These are phyloP conservation scores for Pleurotus giganteus DNA, from an alignment of 768 basidiomycete species.

Conservation along the genomic window DNA sequence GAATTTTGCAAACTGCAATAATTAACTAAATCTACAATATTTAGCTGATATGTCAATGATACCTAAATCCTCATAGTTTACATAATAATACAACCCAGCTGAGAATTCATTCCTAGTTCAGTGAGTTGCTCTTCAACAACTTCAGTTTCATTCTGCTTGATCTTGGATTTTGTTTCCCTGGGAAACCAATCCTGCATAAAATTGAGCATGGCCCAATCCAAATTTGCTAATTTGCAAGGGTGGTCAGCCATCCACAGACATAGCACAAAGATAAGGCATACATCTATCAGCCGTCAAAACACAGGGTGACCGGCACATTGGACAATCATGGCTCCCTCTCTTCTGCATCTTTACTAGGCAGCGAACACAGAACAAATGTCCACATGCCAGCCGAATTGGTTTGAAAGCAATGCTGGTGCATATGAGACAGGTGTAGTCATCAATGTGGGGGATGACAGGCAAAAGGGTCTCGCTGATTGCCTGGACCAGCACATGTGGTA, in stretches of 20 bases:
- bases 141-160: conserved; percentile 73
- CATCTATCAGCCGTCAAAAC: conserved; percentile 76
- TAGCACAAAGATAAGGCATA: conserved; percentile 35
- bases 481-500: conserved; percentile 71
- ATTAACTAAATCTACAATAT: too few species aligned
- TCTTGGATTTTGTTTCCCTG: conserved; percentile 71
- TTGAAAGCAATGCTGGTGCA: conserved; percentile 92
- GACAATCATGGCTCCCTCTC: conserved; percentile 70
- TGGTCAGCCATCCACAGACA: neutral
- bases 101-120: conserved; percentile 59
- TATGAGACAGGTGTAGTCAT: conserved; percentile 86
- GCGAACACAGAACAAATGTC: conserved; percentile 77
- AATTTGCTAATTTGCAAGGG: conserved; percentile 49
- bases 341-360: conserved; percentile 93
- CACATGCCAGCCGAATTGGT: conserved; percentile 79
- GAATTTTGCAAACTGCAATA: too few species aligned
- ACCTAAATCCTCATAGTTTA: too few species aligned
- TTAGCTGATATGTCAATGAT: too few species aligned
- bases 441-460: conserved; percentile 74
- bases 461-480: conserved; percentile 80
- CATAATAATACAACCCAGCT: conserved; percentile 35
- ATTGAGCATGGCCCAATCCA: conserved; percentile 76
- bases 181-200: conserved; percentile 96
- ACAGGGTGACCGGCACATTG: conserved; percentile 77
- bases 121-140: conserved; percentile 64